A percentile compares a stretch with the other conserved stretches of the same genome.
Evolutionary conservation across 2,329 filamentous ascomycete species (phyloP).

Genomic region (Alternaria gaisen): DNA sequence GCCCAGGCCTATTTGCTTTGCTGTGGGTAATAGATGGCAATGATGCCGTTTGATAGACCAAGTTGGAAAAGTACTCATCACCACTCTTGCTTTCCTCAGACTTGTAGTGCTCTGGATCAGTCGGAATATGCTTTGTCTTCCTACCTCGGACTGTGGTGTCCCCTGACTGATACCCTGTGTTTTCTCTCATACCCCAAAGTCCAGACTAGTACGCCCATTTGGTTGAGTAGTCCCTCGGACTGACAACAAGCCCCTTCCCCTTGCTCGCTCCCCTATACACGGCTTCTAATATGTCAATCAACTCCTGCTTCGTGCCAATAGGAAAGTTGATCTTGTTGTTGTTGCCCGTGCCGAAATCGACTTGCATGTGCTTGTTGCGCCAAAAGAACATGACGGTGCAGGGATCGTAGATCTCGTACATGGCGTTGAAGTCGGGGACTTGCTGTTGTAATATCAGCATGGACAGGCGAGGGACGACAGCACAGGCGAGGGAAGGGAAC

Average conservation of each 20-base stretch:
- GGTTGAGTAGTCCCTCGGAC: slow-evolving; percentile 81
- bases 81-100: neutral
- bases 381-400: slow-evolving; percentile 96
- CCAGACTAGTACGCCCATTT: slow-evolving; percentile 61
- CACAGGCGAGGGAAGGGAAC: neutral
- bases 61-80: neutral
- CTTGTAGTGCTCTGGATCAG: neutral
- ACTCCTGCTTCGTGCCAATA: slow-evolving; percentile 91
- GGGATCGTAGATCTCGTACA: slow-evolving; percentile 89
- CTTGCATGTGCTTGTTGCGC: slow-evolving; percentile 56
- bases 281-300: slow-evolving; percentile 97
- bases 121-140: neutral
- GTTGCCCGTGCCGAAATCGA: slow-evolving; percentile 75
- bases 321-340: slow-evolving; percentile 98
- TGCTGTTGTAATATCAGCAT: neutral
- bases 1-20: neutral
- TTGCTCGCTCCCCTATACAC: slow-evolving; percentile 97
- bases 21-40: neutral
- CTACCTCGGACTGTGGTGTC: neutral
- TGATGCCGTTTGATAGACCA: neutral
- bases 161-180: neutral
- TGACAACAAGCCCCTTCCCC: slow-evolving; percentile 90
- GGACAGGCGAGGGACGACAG: neutral
- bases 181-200: neutral
- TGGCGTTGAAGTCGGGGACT: slow-evolving; percentile 87